phyloP scores from a whole-genome alignment of 129 eudicot species.

The Tagetes patula region DNA sequence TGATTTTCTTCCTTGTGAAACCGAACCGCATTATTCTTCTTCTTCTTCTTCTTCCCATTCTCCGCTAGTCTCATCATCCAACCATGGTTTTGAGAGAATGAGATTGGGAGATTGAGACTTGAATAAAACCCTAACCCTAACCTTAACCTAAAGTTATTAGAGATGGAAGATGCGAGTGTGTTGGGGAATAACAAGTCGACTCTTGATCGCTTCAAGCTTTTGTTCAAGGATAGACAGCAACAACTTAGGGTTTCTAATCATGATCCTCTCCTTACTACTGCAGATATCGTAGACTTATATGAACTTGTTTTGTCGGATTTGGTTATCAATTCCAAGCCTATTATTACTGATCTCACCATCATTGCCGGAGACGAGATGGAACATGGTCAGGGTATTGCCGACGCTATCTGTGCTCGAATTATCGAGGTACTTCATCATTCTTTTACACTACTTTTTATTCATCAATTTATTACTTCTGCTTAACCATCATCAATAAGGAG shows the following conservation, averaged over 20 bases:
- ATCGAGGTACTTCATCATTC: slow-evolving; percentile 51
- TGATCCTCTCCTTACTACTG: slow-evolving; percentile 36
- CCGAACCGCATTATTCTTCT: too few species aligned
- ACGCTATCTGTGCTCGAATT: slow-evolving; percentile 76
- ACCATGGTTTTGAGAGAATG: too few species aligned
- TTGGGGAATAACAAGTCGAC: slow-evolving; percentile 38
- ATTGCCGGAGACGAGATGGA: slow-evolving; percentile 86
- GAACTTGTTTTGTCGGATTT: slow-evolving; percentile 62
- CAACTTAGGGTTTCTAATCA: slow-evolving; percentile 61
- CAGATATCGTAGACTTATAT: slow-evolving; percentile 65
- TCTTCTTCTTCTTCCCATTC: too few species aligned
- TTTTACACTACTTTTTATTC: neutral
- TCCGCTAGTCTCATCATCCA: too few species aligned
- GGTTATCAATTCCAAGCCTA: slow-evolving; percentile 80
- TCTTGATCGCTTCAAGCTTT: slow-evolving; percentile 60
- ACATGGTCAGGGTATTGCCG: slow-evolving; percentile 73
- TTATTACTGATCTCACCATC: slow-evolving; percentile 88
- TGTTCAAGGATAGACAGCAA: slow-evolving; percentile 64
- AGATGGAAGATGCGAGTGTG: slow-evolving; percentile 19
- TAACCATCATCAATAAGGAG: neutral
- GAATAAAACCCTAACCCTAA: neutral
- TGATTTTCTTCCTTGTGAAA: too few species aligned
- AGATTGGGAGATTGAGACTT: too few species aligned
- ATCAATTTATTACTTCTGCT: neutral
- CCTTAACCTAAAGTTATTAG: too few species aligned